Percentiles rank a stretch among this genome's conserved stretches.
These are phyloP conservation scores for Metahyphopichia silvanorum DNA, from an alignment of 805 yeast species.

Conservation along the genomic window DNA sequence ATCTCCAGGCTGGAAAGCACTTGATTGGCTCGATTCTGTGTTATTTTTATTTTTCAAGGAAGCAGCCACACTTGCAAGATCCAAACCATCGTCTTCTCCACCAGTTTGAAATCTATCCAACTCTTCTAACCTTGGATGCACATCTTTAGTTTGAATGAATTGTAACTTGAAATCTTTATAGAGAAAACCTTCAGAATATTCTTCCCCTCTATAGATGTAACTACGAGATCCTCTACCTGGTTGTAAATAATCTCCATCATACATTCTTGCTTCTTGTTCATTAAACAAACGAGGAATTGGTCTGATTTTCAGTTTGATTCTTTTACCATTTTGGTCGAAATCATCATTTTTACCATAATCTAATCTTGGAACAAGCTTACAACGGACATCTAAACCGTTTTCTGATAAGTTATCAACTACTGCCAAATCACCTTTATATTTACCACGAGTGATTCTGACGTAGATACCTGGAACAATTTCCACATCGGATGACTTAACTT, in stretches of 20 bases:
- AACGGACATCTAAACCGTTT: constrained; percentile 91
- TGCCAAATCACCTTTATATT: constrained; percentile 89
- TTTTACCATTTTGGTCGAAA: constrained; percentile 45
- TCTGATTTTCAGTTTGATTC: constrained; percentile 56
- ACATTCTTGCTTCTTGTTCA: constrained; percentile 82
- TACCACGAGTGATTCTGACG: constrained; percentile 87
- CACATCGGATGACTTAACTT: constrained; percentile 82
- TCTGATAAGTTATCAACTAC: constrained; percentile 90
- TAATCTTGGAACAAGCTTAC: constrained; percentile 87
- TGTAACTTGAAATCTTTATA: constrained; percentile 83
- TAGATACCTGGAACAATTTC: constrained; percentile 89
- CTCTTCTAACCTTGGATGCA: constrained; percentile 86
- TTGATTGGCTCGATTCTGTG: constrained; percentile 22
- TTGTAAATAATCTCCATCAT: constrained; percentile 71
- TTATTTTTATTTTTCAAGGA: constrained; percentile 58
- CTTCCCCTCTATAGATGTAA: constrained; percentile 80
- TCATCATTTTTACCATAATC: constrained; percentile 76
- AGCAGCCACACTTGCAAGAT: constrained; percentile 81
- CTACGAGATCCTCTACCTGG: constrained; percentile 59
- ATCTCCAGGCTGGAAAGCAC: constrained; percentile 85
- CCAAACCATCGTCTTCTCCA: constrained; percentile 78
- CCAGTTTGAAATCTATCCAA: constrained; percentile 75
- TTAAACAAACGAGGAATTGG: constrained; percentile 86
- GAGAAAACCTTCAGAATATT: constrained; percentile 84
- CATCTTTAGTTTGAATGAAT: constrained; percentile 73